These are phyloP conservation scores for Trichoderma harzianum DNA, from an alignment of 2,329 filamentous ascomycete genomes.

Conservation along the genomic window DNA sequence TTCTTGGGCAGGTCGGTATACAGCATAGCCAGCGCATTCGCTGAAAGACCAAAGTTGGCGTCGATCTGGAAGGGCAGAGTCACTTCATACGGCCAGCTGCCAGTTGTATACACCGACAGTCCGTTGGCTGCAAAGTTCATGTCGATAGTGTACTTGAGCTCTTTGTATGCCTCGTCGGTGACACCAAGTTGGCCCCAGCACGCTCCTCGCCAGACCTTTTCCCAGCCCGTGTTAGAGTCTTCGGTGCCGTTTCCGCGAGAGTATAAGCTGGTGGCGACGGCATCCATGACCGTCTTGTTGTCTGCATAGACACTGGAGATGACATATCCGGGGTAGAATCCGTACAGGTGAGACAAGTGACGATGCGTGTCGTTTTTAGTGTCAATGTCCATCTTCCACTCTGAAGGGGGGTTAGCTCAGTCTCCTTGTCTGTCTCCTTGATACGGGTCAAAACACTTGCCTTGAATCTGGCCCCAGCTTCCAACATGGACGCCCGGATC, in stretches of 20 bases:
- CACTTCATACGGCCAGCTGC: constrained; percentile 15
- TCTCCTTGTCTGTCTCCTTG: not conserved
- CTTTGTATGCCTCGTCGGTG: constrained; percentile 44
- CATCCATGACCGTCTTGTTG: constrained; percentile 44
- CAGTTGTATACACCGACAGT: constrained; percentile 2
- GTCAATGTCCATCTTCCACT: constrained; percentile 17
- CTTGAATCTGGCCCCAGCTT: constrained; percentile 19
- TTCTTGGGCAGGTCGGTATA: constrained; percentile 5
- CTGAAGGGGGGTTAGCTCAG: not conserved
- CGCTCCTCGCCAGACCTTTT: constrained; percentile 55
- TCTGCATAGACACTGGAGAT: constrained; percentile 35
- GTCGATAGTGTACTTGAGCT: constrained; percentile 46
- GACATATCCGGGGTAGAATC: constrained; percentile 54
- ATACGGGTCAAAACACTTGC: constrained; percentile 25
- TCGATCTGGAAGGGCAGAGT: constrained; percentile 29
- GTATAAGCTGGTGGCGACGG: constrained; percentile 45
- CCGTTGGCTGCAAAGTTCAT: constrained; percentile 41
- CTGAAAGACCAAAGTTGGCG: constrained; percentile 27
- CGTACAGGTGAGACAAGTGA: constrained; percentile 52
- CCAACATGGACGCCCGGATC: constrained; percentile 14
- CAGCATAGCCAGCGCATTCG: constrained; percentile 15
- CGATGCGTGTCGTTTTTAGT: constrained; percentile 26
- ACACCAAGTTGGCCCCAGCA: constrained; percentile 56
- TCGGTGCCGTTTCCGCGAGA: constrained; percentile 43
- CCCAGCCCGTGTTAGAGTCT: constrained; percentile 56